Conservation (phyloP, 2,329 filamentous ascomycete genomes). For the Akanthomyces lecanii region DNA sequence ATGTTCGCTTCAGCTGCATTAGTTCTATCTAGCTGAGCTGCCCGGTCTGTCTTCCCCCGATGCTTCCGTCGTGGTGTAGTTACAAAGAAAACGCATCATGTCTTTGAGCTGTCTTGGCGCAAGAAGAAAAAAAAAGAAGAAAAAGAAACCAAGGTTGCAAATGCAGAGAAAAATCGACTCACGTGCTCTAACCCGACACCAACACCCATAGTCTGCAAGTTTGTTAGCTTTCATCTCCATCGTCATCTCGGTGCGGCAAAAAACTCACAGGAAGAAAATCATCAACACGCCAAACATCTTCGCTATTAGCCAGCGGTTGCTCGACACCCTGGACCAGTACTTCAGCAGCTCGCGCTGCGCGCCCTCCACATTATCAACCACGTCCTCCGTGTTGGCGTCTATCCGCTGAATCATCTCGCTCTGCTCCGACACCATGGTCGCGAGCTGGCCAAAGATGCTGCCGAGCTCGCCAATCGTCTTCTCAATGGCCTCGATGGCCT, state of each 20-base stretch:
- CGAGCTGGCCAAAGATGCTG: slow-evolving; percentile 85
- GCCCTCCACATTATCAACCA: slow-evolving; percentile 97
- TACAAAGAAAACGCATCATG: slow-evolving; percentile 9
- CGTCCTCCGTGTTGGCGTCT: slow-evolving; percentile 94
- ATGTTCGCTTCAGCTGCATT: neutral
- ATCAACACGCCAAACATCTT: slow-evolving; percentile 79
- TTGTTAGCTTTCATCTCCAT: slow-evolving; percentile 16
- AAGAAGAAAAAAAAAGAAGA: neutral
- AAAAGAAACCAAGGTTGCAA: neutral
- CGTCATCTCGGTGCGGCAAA: neutral
- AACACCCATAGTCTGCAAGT: slow-evolving; percentile 35
- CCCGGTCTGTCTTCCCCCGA: neutral
- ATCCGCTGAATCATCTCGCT: slow-evolving; percentile 97
- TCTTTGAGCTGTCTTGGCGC: neutral
- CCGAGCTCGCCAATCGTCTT: slow-evolving; percentile 91
- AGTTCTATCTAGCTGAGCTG: slow-evolving; percentile 1
- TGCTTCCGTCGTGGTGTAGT: slow-evolving; percentile 2
- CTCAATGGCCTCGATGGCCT: slow-evolving; percentile 96
- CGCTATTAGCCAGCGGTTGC: slow-evolving; percentile 91
- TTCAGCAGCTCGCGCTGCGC: slow-evolving; percentile 93
- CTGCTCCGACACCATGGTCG: slow-evolving; percentile 95
- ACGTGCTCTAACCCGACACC: slow-evolving; percentile 31
- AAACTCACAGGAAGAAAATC: slow-evolving; percentile 74
- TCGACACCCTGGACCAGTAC: slow-evolving; percentile 91
- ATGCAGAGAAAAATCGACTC: neutral